Evolutionary conservation across 2,329 filamentous ascomycete genomes (phyloP), one percentile per base, ranked within the genome.

Genomic region (Beauveria sp.): DNA sequence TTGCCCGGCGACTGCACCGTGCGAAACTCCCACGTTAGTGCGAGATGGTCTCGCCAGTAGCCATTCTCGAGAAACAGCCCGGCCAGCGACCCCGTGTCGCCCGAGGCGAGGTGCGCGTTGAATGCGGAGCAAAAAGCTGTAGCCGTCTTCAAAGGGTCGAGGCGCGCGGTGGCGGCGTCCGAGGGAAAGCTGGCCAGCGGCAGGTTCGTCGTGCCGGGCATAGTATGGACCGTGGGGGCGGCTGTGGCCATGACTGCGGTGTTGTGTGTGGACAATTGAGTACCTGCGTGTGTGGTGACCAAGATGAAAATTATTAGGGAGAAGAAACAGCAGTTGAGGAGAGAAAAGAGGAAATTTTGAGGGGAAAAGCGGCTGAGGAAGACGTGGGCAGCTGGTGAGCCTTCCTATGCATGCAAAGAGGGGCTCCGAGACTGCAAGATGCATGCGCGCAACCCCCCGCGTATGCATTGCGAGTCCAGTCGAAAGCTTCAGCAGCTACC

Each of bases 1-100:
- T 46, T 52, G 52, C 28, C 40, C 0, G 57, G 51, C 9, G 49
- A 50, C 45, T 78, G 74, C 3, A 80, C 65, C 7, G 78, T 80
- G 62, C 75, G 79, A 46, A 80, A 76, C 59, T 80, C 77, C 81
- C 80, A 84, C 1, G 79, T 76, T 2, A 84, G 69, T 20, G 76
- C 77, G 2, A 84, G 73, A 55, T 82, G 79, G 67, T 85, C 82
- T 18, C 82, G 77, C 81, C 81, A 84, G 71, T 77, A 82, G 60
- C 78, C 76, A 45, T 79, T 72, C 3, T 65, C 62, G 28, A 68
- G 66, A 56, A 83, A 77, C 16, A 51, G 56, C 14, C 43, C 52
- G 24, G 66, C 66, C 48, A 65, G 64, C 24, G 61, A 64, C 7
- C 51, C 66, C 26, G 65, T 65, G 48, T 67, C 66, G 50, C 22